Evolutionary conservation across 225 moss, liverwort and hornwort genomes (phyloP).

Genomic region (Sphagnum contortum): DNA sequence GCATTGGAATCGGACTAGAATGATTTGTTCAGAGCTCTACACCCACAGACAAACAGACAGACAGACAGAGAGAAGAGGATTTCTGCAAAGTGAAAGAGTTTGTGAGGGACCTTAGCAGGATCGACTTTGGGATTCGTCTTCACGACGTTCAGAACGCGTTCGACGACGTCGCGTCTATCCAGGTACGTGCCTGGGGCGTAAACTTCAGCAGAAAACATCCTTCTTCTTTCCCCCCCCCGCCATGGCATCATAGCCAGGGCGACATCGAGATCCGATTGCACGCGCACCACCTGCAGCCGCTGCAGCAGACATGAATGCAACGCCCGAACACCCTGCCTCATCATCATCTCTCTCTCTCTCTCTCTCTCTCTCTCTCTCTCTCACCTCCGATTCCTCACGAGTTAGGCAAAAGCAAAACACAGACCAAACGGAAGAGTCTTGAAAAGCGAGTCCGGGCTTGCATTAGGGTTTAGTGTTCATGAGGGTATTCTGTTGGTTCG

Average conservation of each 20-base stretch:
- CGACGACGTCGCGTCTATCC: slow-evolving; percentile 54
- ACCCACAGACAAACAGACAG: neutral
- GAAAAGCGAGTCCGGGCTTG: too few relatives aligned
- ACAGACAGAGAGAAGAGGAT: neutral
- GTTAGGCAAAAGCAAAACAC: too few relatives aligned
- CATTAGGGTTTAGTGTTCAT: too few relatives aligned
- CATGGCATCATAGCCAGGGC: slow-evolving; percentile 2
- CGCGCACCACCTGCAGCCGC: slow-evolving; percentile 39
- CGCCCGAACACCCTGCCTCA: slow-evolving; percentile 31
- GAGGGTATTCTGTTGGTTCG: too few relatives aligned
- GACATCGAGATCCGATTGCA: neutral
- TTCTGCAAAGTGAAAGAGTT: neutral
- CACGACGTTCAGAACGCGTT: slow-evolving; percentile 67
- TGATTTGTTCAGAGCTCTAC: neutral
- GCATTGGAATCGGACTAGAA: too few relatives aligned
- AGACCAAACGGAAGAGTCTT: too few relatives aligned
- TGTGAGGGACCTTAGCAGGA: slow-evolving; percentile 50
- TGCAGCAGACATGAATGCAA: slow-evolving; percentile 44
- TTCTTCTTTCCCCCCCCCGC: slow-evolving; percentile 8
- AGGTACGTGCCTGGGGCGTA: slow-evolving; percentile 46
- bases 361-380: too few relatives aligned
- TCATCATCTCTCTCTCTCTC: too few relatives aligned
- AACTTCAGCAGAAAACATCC: slow-evolving; percentile 40
- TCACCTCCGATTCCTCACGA: too few relatives aligned
- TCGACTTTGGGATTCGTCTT: slow-evolving; percentile 75